These are phyloP conservation scores for Phytophthora fragariaefolia DNA, from an alignment of 352 stramenopile species.

Conservation along the genomic window DNA sequence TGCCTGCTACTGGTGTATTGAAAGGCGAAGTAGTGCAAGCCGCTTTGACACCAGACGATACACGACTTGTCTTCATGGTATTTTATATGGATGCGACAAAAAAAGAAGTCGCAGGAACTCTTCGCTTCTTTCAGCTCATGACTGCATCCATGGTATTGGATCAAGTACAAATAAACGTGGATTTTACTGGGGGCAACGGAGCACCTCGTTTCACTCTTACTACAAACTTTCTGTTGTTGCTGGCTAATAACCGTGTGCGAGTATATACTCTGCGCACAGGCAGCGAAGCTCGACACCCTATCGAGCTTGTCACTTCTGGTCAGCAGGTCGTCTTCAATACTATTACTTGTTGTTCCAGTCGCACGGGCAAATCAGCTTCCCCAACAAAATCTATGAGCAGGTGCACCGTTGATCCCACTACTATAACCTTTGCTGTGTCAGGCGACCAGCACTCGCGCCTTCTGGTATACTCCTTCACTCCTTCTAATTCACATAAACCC, in stretches of 20 bases:
- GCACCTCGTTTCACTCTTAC: slow-evolving; percentile 52
- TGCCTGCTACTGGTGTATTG: not conserved
- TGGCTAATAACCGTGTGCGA: slow-evolving; percentile 43
- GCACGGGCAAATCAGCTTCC: not conserved
- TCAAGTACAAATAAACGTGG: slow-evolving; percentile 35
- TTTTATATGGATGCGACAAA: slow-evolving; percentile 34
- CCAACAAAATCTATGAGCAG: slow-evolving; percentile 1
- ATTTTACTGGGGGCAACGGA: slow-evolving; percentile 30
- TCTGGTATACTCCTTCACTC: slow-evolving; percentile 33
- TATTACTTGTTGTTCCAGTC: slow-evolving; percentile 26
- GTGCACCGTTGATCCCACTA: not conserved
- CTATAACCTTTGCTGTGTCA: slow-evolving; percentile 35
- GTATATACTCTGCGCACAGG: slow-evolving; percentile 38
- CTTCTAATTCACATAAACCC: slow-evolving; percentile 7
- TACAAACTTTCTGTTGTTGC: slow-evolving; percentile 38
- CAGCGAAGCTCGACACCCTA: slow-evolving; percentile 27
- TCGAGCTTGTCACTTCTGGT: slow-evolving; percentile 22
- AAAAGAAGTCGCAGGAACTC: slow-evolving; percentile 28
- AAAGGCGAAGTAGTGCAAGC: slow-evolving; percentile 55
- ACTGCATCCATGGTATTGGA: slow-evolving; percentile 29
- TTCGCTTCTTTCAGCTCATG: slow-evolving; percentile 49
- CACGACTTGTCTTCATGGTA: slow-evolving; percentile 53
- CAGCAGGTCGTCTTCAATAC: slow-evolving; percentile 31
- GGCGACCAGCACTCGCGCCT: slow-evolving; percentile 30
- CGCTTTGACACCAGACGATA: slow-evolving; percentile 35